phyloP scores from a whole-genome alignment of 345 rosid species.

The Lepidium aucheri region DNA sequence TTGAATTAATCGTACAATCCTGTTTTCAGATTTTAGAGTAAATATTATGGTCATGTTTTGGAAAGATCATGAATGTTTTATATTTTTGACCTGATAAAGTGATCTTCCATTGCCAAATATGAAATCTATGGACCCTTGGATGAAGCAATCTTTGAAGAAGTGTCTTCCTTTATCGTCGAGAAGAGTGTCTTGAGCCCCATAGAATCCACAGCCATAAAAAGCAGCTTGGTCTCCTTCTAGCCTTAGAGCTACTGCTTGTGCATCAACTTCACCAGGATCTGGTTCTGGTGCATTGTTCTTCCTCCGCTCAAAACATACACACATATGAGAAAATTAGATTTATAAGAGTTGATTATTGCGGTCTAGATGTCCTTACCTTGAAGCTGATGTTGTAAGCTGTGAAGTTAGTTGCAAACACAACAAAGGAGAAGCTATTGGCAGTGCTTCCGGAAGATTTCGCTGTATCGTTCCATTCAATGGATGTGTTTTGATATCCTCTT shows the following conservation, averaged over 20 bases:
- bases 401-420: constrained; percentile 59
- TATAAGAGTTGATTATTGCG: too few relatives aligned
- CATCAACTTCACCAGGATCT: too few relatives aligned
- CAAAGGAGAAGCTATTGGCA: constrained; percentile 50
- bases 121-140: neutral
- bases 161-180: neutral
- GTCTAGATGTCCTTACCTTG: constrained; percentile 33
- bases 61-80: neutral
- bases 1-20: constrained; percentile 42
- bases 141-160: neutral
- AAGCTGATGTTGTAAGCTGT: constrained; percentile 79
- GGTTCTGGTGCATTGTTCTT: constrained; percentile 44
- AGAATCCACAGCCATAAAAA: neutral
- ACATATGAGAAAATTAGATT: too few relatives aligned
- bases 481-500: constrained; percentile 50
- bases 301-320: neutral
- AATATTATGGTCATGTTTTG: neutral
- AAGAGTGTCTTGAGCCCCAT: neutral
- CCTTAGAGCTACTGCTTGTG: neutral
- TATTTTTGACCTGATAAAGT: neutral
- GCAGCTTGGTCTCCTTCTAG: neutral
- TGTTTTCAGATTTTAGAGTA: neutral
- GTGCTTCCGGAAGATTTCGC: constrained; percentile 75
- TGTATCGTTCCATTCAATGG: constrained; percentile 79
- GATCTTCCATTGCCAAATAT: neutral